phyloP scores from a whole-genome alignment of 192 early-diverging fungal species.

The Thoreauomyces humboldtii region DNA sequence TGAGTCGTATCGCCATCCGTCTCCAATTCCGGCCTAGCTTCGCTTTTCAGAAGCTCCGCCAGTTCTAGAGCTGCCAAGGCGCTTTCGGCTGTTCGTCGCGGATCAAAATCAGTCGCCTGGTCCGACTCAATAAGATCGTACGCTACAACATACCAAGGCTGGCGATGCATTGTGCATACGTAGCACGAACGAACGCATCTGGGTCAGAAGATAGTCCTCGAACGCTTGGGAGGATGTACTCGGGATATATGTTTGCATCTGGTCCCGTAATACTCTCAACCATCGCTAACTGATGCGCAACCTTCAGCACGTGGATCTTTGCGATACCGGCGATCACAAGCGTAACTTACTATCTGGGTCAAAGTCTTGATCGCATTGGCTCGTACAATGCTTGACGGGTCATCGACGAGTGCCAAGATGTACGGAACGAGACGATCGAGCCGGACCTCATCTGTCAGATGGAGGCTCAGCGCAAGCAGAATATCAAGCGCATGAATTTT shows the following conservation, averaged over 20 bases:
- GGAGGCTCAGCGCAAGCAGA: conserved; percentile 60
- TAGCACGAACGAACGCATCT: conserved; percentile 73
- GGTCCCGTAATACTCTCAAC: conserved; percentile 74
- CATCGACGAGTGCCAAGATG: conserved; percentile 61
- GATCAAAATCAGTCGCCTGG: too few species aligned
- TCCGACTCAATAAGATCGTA: too few species aligned
- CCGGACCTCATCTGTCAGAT: conserved; percentile 68
- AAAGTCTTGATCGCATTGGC: conserved; percentile 63
- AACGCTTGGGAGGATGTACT: conserved; percentile 81
- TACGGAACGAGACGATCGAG: conserved; percentile 79
- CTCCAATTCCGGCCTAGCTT: conserved; percentile 43
- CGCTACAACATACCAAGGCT: conserved; percentile 43
- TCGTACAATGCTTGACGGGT: conserved; percentile 63
- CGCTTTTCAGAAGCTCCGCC: conserved; percentile 56
- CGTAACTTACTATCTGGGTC: conserved; percentile 61
- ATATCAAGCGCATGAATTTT: conserved; percentile 73
- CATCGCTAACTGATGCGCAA: conserved; percentile 55
- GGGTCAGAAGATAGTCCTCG: conserved; percentile 67
- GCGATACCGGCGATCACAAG: too few species aligned
- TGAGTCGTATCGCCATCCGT: conserved; percentile 44
- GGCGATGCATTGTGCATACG: conserved; percentile 81
- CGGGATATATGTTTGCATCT: conserved; percentile 85
- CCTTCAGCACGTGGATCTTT: too few species aligned
- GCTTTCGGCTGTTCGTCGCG: conserved; percentile 72
- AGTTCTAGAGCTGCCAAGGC: conserved; percentile 72